Evolutionary conservation across 2,329 filamentous ascomycete genomes (phyloP).

Genomic region (Teratosphaeria destructans): DNA sequence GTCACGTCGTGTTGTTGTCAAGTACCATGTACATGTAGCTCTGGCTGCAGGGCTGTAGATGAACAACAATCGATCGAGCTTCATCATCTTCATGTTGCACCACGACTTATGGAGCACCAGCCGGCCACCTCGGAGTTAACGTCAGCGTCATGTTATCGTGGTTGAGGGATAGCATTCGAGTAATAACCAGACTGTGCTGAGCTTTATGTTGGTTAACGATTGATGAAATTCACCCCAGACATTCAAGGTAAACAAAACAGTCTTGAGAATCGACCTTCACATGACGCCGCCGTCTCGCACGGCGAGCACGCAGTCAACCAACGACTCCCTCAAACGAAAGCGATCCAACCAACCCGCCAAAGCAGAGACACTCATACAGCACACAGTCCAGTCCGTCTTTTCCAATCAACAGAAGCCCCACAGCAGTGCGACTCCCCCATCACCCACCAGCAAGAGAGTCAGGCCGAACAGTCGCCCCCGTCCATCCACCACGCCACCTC

Average conservation of each 20-base stretch:
- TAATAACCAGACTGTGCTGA: too few relatives aligned
- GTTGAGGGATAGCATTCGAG: neutral
- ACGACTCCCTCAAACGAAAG: constrained; percentile 17
- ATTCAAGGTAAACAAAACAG: neutral
- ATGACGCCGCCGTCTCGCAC: constrained; percentile 13
- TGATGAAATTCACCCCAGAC: neutral
- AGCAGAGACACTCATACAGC: constrained; percentile 6
- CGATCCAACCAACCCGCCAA: constrained; percentile 5
- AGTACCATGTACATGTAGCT: too few relatives aligned
- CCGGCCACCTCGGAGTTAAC: neutral
- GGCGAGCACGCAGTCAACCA: constrained; percentile 10
- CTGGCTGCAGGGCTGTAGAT: too few relatives aligned
- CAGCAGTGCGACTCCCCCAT: constrained; percentile 3
- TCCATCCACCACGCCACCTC: constrained; percentile 13
- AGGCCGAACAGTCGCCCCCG: constrained; percentile 23
- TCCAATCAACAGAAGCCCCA: constrained; percentile 23
- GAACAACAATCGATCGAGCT: neutral
- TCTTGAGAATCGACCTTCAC: constrained; percentile 5
- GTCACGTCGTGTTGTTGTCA: neutral
- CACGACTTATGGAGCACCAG: neutral
- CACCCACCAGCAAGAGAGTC: constrained; percentile 33
- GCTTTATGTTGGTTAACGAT: neutral
- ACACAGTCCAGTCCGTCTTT: constrained; percentile 29
- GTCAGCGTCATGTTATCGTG: neutral
- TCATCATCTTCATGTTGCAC: neutral